Percentiles rank a stretch among this genome's conserved stretches.
These are phyloP conservation scores for Pseudocercospora crystallina DNA, from an alignment of 2,329 filamentous ascomycete genomes.

Conservation along the genomic window DNA sequence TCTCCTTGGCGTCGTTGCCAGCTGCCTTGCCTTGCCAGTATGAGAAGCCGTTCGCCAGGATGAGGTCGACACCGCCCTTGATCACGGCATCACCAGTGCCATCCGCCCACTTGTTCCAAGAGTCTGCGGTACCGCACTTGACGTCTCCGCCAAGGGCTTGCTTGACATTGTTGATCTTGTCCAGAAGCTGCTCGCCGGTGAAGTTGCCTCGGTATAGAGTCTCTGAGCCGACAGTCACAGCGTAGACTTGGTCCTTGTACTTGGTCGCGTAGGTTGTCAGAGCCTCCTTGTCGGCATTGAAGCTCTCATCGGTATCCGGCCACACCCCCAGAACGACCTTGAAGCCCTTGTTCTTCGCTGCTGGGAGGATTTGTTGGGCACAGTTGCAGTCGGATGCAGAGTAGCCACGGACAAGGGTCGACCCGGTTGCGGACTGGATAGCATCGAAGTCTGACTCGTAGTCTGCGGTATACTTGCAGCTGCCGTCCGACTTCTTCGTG, in stretches of 20 bases:
- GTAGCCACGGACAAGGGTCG: slow-evolving; percentile 65
- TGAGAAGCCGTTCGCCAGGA: slow-evolving; percentile 68
- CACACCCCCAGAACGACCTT: slow-evolving; percentile 71
- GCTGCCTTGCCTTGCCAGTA: slow-evolving; percentile 64
- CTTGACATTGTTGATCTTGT: slow-evolving; percentile 63
- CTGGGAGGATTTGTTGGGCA: slow-evolving; percentile 62
- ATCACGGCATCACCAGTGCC: slow-evolving; percentile 67
- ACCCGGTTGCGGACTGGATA: slow-evolving; percentile 52
- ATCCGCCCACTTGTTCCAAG: slow-evolving; percentile 71
- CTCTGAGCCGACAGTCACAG: slow-evolving; percentile 70
- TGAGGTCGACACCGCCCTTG: slow-evolving; percentile 58
- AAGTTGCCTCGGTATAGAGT: slow-evolving; percentile 68
- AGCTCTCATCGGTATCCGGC: slow-evolving; percentile 64
- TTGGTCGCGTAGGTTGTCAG: slow-evolving; percentile 51
- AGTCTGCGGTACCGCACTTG: slow-evolving; percentile 67
- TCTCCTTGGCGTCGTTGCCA: slow-evolving; percentile 56
- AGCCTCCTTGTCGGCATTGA: slow-evolving; percentile 60
- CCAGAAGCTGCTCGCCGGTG: slow-evolving; percentile 59
- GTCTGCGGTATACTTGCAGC: slow-evolving; percentile 63
- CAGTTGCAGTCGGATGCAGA: slow-evolving; percentile 66
- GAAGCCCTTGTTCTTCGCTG: slow-evolving; percentile 63
- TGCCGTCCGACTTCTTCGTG: slow-evolving; percentile 60
- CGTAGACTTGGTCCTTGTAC: slow-evolving; percentile 62
- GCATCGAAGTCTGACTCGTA: slow-evolving; percentile 66
- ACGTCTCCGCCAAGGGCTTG: slow-evolving; percentile 52